These are phyloP conservation scores for Immersiporthe knoxdaviesiana DNA, from an alignment of 2,329 filamentous ascomycete species.

Conservation along the genomic window DNA sequence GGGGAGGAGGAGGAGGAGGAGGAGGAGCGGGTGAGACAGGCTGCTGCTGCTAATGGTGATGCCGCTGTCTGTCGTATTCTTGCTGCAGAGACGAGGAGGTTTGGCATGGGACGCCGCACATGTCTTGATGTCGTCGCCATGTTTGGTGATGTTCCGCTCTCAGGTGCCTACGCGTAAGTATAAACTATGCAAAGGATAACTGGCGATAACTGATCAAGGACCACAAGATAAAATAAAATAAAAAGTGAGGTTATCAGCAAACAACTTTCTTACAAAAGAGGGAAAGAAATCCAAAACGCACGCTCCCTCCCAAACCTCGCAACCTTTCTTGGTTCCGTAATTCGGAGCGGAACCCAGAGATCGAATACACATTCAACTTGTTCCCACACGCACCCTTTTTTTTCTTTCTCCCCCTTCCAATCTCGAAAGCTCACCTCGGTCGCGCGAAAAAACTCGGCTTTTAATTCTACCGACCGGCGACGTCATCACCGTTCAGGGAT, in stretches of 20 bases:
- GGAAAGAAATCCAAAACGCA: neutral
- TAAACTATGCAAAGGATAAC: too few relatives aligned
- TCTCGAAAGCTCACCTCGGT: neutral
- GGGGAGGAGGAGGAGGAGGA: neutral
- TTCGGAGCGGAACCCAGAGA: neutral
- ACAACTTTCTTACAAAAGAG: neutral
- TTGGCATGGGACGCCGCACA: slow-evolving; percentile 24
- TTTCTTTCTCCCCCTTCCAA: too few relatives aligned
- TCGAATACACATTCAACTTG: neutral
- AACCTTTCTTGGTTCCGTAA: too few relatives aligned
- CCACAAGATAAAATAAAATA: neutral
- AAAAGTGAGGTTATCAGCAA: neutral
- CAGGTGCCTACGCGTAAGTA: too few relatives aligned
- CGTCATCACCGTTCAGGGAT: neutral
- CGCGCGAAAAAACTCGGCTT: neutral
- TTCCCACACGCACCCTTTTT: neutral
- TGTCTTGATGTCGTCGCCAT: slow-evolving; percentile 26
- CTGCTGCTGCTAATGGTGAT: slow-evolving; percentile 1
- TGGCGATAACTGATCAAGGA: neutral
- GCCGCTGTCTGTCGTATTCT: neutral
- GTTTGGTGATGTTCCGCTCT: slow-evolving; percentile 1
- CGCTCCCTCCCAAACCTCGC: neutral
- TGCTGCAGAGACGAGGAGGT: slow-evolving; percentile 12
- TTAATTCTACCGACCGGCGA: neutral
- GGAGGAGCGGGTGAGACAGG: slow-evolving; percentile 5